Base-by-base conservation (phyloP, 805 yeast species). In the Danielozyma ontarioensis region DNA sequence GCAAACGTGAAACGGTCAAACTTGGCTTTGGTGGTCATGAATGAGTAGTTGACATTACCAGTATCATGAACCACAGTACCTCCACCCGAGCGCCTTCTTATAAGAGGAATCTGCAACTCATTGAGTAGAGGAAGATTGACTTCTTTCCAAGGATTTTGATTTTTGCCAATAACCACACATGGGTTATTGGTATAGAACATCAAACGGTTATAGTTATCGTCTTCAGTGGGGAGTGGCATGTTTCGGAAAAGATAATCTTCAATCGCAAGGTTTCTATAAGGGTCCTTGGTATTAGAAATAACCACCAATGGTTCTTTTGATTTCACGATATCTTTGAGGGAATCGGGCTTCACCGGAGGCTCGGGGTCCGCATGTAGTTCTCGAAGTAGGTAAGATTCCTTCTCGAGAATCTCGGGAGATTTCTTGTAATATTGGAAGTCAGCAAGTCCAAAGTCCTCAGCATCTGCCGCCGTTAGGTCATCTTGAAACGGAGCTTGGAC, bases 51-150 rank as follows among this genome's bases (percentile, higher is more conserved):
- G 13, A 81, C 78, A 48, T 93, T 93, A 0, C 97, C 96, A 4
- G 68, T 43, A 56, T 90, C 98, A 54, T 93, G 99, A 8, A 88
- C 95, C 1, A 93, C 99, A 0, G 97, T 78, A 0, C 99, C 99
- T 2, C 99, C 99, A 0, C 99, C 99, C 6, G 93, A 80, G 30
- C 73, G 64, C 35, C 99, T 66, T 45, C 99, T 66, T 4, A 93
- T 52, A 5, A 89, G 50, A 0, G 95, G 90, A 17, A 85, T 68
- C 3, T 63, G 62, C 3, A 73, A 54, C 1, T 63, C 44, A 3
- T 68, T 59, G 4, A 84, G 59, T 11, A 76, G 49, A 0, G 76
- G 69, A 2, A 93, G 36, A 46, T 85, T 83, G 25, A 79, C 71
- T 53, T 93, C 99, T 37, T 78, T 75, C 86, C 90, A 90, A 2